Evolutionary conservation across 2,329 filamentous ascomycete species (phyloP).

Genomic region (Spiromastix sp.): DNA sequence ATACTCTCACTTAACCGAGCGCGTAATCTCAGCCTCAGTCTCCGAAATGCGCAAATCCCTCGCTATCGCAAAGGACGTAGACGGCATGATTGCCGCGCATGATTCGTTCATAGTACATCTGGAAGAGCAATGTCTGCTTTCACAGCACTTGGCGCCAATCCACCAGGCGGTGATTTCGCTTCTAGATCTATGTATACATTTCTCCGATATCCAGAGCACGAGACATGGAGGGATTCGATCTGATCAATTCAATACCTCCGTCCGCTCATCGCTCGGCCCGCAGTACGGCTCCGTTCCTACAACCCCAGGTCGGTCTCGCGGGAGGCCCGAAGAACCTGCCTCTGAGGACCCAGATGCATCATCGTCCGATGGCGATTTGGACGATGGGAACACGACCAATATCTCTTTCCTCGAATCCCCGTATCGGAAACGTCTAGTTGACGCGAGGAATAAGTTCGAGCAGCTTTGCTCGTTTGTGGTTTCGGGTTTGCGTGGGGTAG

Average conservation of each 20-base stretch:
- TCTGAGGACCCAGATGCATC: conserved; percentile 17
- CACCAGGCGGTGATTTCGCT: conserved; percentile 62
- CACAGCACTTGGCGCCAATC: conserved; percentile 58
- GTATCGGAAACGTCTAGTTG: conserved; percentile 44
- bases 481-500: conserved; percentile 62
- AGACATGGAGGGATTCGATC: conserved; percentile 29
- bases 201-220: conserved; percentile 50
- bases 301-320: conserved; percentile 7
- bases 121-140: conserved; percentile 59
- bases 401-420: conserved; percentile 28
- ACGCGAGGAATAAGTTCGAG: conserved; percentile 54
- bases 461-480: conserved; percentile 58
- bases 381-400: conserved; percentile 30
- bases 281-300: conserved; percentile 6
- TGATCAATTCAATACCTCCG: conserved; percentile 23
- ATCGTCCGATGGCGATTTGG: conserved; percentile 22
- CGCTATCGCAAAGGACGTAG: conserved; percentile 57
- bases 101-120: conserved; percentile 52
- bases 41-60: conserved; percentile 49
- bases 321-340: conserved; percentile 13
- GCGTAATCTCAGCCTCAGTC: conserved; percentile 56
- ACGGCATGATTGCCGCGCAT: conserved; percentile 68
- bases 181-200: conserved; percentile 61
- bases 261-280: conserved; percentile 7
- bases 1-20: conserved; percentile 63